Percentiles rank a stretch among this genome's conserved stretches.
These are phyloP conservation scores for Ogataea dorogensis DNA, from an alignment of 805 yeast species.

Conservation along the genomic window DNA sequence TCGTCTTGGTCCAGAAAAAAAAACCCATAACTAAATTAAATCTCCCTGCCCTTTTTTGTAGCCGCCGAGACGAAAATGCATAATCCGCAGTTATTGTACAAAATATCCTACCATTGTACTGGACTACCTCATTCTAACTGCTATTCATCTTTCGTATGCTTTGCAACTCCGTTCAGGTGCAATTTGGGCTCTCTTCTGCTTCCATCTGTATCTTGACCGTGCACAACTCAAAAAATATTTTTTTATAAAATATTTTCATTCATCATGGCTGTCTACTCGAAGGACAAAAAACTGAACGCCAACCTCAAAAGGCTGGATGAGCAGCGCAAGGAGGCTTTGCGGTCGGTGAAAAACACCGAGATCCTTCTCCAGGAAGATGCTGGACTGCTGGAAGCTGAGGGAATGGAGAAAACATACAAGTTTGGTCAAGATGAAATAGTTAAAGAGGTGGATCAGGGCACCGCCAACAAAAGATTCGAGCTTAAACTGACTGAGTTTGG, in stretches of 20 bases:
- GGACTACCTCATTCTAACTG: too few relatives aligned
- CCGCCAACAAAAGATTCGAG: slow-evolving; percentile 73
- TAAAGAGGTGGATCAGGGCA: slow-evolving; percentile 70
- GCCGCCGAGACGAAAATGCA: slow-evolving; percentile 1
- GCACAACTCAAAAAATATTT: slow-evolving; percentile 10
- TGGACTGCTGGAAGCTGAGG: slow-evolving; percentile 90
- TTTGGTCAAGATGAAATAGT: slow-evolving; percentile 78
- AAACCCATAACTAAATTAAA: slow-evolving; percentile 10
- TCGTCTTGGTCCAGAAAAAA: slow-evolving; percentile 6
- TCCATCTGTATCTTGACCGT: too few relatives aligned
- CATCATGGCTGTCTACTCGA: slow-evolving; percentile 11
- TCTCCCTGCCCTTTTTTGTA: slow-evolving; percentile 14
- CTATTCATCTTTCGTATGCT: too few relatives aligned
- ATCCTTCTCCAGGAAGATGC: slow-evolving; percentile 77
- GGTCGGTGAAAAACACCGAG: slow-evolving; percentile 83
- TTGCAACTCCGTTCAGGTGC: too few relatives aligned
- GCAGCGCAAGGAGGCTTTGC: slow-evolving; percentile 74
- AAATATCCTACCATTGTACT: too few relatives aligned
- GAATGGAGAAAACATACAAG: slow-evolving; percentile 90
- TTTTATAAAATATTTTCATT: slow-evolving; percentile 7
- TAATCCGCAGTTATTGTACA: too few relatives aligned
- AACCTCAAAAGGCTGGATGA: slow-evolving; percentile 66
- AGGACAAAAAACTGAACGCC: slow-evolving; percentile 59
- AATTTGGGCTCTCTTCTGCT: too few relatives aligned
- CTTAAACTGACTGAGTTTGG: slow-evolving; percentile 76